These are phyloP conservation scores for Gnomoniopsis sp. DNA, from an alignment of 2,329 filamentous ascomycete species.

Conservation along the genomic window DNA sequence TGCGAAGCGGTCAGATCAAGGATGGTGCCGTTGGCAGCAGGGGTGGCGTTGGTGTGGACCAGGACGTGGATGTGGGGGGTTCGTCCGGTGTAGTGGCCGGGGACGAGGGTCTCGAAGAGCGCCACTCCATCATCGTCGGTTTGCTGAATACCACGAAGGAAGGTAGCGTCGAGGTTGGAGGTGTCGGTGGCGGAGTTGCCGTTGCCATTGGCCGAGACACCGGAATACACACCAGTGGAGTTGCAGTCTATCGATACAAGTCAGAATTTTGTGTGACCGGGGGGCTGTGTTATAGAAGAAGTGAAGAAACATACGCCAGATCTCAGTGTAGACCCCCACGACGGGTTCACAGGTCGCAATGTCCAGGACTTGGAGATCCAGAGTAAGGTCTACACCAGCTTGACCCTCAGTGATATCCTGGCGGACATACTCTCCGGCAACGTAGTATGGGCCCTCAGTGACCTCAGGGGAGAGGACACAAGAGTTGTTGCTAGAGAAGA, in stretches of 20 bases:
- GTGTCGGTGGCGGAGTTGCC: slow-evolving; percentile 35
- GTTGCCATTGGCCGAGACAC: slow-evolving; percentile 38
- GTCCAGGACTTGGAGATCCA: slow-evolving; percentile 48
- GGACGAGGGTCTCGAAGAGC: slow-evolving; percentile 39
- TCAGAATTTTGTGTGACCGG: neutral
- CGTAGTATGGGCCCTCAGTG: slow-evolving; percentile 52
- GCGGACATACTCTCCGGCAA: slow-evolving; percentile 44
- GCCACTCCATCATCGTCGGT: slow-evolving; percentile 39
- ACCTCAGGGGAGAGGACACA: slow-evolving; percentile 51
- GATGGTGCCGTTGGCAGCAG: slow-evolving; percentile 42
- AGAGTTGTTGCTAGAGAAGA: slow-evolving; percentile 40
- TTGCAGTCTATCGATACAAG: slow-evolving; percentile 30
- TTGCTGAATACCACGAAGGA: slow-evolving; percentile 37
- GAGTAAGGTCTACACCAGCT: slow-evolving; percentile 38
- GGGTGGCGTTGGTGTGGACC: slow-evolving; percentile 37
- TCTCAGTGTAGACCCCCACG: slow-evolving; percentile 38
- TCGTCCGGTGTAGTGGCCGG: slow-evolving; percentile 42
- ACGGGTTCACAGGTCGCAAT: slow-evolving; percentile 47
- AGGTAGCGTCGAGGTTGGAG: slow-evolving; percentile 36
- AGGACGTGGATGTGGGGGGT: slow-evolving; percentile 48
- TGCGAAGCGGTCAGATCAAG: slow-evolving; percentile 48
- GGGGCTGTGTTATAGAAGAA: neutral
- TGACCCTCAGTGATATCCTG: slow-evolving; percentile 40
- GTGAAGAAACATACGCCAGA: slow-evolving; percentile 36
- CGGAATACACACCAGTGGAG: slow-evolving; percentile 45